These are phyloP conservation scores for Colletotrichum sp. DNA, from an alignment of 2,329 filamentous ascomycete species.

Conservation along the genomic window DNA sequence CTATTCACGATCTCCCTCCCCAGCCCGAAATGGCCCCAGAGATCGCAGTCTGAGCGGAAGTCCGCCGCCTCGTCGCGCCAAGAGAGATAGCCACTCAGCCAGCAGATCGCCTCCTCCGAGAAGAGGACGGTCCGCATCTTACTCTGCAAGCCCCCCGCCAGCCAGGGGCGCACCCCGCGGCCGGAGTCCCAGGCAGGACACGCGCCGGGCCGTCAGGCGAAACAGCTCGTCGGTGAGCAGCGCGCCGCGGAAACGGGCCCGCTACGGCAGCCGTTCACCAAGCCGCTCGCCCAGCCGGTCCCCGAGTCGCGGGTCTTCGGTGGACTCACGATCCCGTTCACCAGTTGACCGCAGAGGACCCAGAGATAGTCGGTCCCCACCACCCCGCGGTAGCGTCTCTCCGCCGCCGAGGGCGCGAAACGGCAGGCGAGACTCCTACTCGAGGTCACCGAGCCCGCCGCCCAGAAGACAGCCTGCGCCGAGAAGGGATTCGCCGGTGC, in stretches of 20 bases:
- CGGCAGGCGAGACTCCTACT: constrained; percentile 24
- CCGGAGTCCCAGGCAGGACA: constrained; percentile 1
- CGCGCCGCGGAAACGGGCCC: constrained; percentile 27
- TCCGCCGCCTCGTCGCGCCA: constrained; percentile 21
- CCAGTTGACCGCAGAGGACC: constrained; percentile 11
- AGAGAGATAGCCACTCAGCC: constrained; percentile 37
- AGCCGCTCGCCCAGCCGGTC: constrained; percentile 17
- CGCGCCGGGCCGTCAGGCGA: constrained; percentile 28
- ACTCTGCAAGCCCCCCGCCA: constrained; percentile 24
- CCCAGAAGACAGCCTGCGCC: constrained; percentile 7
- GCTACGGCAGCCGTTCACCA: constrained; percentile 20
- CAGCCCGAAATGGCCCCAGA: constrained; percentile 28
- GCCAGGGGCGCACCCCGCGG: constrained; percentile 3
- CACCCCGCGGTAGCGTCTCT: background rate
- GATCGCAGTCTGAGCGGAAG: constrained; percentile 15
- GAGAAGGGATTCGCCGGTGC: background rate
- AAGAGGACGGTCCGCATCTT: constrained; percentile 26
- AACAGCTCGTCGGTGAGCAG: constrained; percentile 40
- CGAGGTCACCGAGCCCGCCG: constrained; percentile 25
- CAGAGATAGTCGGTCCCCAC: constrained; percentile 23
- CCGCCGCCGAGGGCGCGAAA: constrained; percentile 26
- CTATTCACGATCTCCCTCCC: constrained; percentile 32
- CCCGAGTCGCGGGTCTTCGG: constrained; percentile 29
- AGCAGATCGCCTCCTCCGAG: constrained; percentile 31
- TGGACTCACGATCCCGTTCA: constrained; percentile 30